These are phyloP conservation scores for Hypoxylon sp. DNA, from an alignment of 2,329 filamentous ascomycete genomes.

Conservation along the genomic window DNA sequence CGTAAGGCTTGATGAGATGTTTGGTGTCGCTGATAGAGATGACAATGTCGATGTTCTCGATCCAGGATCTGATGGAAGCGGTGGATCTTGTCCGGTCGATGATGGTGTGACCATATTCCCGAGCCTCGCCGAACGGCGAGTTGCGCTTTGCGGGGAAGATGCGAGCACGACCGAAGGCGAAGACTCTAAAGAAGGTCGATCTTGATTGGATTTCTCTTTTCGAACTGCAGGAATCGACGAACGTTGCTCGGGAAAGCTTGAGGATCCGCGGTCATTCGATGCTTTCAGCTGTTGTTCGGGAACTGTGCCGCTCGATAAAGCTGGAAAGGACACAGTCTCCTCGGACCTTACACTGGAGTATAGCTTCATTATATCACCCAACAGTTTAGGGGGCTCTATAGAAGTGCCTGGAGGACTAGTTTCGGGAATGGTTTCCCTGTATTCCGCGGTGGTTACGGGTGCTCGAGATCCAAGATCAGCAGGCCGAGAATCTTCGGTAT, in stretches of 20 bases:
- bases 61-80: slow-evolving; percentile 37
- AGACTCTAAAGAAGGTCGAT: slow-evolving; percentile 27
- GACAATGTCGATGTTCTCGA: slow-evolving; percentile 49
- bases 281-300: slow-evolving; percentile 28
- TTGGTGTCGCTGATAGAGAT: slow-evolving; percentile 49
- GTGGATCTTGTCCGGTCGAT: slow-evolving; percentile 30
- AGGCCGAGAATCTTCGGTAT: slow-evolving; percentile 1
- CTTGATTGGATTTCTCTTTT: slow-evolving; percentile 6
- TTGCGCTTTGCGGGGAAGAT: slow-evolving; percentile 45
- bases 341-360: slow-evolving; percentile 43
- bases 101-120: slow-evolving; percentile 42
- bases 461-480: slow-evolving; percentile 23
- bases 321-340: slow-evolving; percentile 43
- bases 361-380: slow-evolving; percentile 42
- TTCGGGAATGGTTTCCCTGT: slow-evolving; percentile 52
- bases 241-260: slow-evolving; percentile 24
- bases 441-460: slow-evolving; percentile 31
- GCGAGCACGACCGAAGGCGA: slow-evolving; percentile 47
- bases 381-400: slow-evolving; percentile 42
- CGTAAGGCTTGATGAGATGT: slow-evolving; percentile 46
- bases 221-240: slow-evolving; percentile 16
- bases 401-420: slow-evolving; percentile 50
- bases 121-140: slow-evolving; percentile 42
- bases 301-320: slow-evolving; percentile 30
- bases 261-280: slow-evolving; percentile 9